These are phyloP conservation scores for Hortiboletus campestris DNA, from an alignment of 768 basidiomycete species.

Conservation along the genomic window DNA sequence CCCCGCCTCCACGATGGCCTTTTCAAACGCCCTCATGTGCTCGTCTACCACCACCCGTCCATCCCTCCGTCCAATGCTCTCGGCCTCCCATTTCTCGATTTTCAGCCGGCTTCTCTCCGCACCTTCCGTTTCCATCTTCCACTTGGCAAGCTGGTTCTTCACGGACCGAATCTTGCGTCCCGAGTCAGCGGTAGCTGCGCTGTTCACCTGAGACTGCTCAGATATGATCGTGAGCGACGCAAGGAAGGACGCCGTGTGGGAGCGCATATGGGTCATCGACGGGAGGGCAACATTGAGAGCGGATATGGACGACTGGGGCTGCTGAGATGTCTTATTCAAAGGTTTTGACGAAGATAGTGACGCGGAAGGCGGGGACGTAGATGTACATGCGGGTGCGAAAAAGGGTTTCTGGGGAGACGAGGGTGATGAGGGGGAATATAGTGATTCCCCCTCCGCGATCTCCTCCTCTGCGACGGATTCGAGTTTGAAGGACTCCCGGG, in stretches of 20 bases:
- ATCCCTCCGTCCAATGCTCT: constrained; percentile 42
- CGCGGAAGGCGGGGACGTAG: constrained; percentile 53
- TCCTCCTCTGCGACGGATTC: constrained; percentile 41
- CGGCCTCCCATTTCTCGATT: constrained; percentile 83
- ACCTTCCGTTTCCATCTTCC: constrained; percentile 81
- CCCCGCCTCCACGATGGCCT: constrained; percentile 68
- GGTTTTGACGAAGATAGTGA: constrained; percentile 34
- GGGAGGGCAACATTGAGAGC: constrained; percentile 42
- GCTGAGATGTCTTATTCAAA: constrained; percentile 15
- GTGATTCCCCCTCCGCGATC: constrained; percentile 39
- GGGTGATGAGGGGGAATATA: constrained; percentile 39
- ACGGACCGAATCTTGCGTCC: constrained; percentile 83
- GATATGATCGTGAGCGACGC: constrained; percentile 74
- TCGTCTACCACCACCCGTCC: constrained; percentile 75
- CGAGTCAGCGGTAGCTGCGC: constrained; percentile 80
- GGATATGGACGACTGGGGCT: constrained; percentile 29
- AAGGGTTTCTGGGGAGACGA: constrained; percentile 55
- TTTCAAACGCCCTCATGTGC: constrained; percentile 73
- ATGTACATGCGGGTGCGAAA: constrained; percentile 49
- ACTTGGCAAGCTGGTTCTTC: constrained; percentile 79
- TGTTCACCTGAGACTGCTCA: constrained; percentile 87
- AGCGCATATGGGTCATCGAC: constrained; percentile 68
- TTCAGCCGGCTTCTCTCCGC: constrained; percentile 74
- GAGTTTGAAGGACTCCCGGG: constrained; percentile 30
- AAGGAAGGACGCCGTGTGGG: constrained; percentile 71